phyloP scores from a whole-genome alignment of 2,329 filamentous ascomycete genomes.

The Fusarium tanahbumbuense region DNA sequence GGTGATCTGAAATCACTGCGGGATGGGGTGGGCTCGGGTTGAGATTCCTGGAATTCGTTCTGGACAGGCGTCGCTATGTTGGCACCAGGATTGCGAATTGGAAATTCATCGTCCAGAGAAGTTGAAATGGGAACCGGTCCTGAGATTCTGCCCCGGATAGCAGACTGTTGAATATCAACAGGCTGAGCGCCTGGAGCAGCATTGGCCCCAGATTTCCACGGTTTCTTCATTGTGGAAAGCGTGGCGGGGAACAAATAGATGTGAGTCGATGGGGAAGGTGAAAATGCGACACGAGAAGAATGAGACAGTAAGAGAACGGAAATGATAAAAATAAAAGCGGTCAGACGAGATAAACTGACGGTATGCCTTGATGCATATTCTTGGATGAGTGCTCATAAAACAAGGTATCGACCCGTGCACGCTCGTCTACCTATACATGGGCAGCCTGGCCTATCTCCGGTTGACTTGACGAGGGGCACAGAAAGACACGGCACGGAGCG shows the following conservation, averaged over 20 bases:
- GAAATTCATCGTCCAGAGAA: constrained; percentile 64
- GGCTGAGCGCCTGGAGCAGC: constrained; percentile 45
- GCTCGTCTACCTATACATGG: constrained; percentile 40
- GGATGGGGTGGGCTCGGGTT: constrained; percentile 19
- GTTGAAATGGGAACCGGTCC: constrained; percentile 68
- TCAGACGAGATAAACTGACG: constrained; percentile 23
- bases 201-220: constrained; percentile 60
- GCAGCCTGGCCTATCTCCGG: constrained; percentile 42
- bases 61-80: constrained; percentile 51
- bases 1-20: constrained; percentile 32
- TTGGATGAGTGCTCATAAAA: constrained; percentile 36
- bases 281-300: constrained; percentile 19
- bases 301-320: constrained; percentile 28
- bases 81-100: constrained; percentile 59
- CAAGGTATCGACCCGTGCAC: constrained; percentile 40
- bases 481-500: constrained; percentile 27
- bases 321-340: constrained; percentile 23
- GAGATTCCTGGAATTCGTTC: constrained; percentile 39
- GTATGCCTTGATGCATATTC: constrained; percentile 41
- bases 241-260: neutral
- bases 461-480: constrained; percentile 33
- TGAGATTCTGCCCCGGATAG: constrained; percentile 69
- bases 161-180: constrained; percentile 55
- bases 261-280: constrained; percentile 6
- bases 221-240: constrained; percentile 52